Base-by-base conservation (phyloP, 192 early-diverging fungal species). In the Rhizophagus sp. region DNA sequence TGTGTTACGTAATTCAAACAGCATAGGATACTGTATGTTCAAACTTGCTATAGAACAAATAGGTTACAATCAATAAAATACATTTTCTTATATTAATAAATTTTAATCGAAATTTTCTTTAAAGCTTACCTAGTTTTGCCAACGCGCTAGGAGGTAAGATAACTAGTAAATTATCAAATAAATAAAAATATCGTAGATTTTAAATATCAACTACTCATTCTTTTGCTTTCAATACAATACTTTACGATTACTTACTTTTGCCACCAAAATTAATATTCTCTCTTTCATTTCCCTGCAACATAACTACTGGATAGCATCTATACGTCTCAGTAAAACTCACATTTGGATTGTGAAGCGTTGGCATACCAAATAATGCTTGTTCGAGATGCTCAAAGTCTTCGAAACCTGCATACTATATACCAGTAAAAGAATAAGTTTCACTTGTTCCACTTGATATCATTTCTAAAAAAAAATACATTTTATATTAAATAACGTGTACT, bases 11-110 rank as follows among this genome's bases (percentile, higher is more conserved):
- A 99, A 87, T 76, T 92, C 88, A 83, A 99, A 98, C 25, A 97
- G 85, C 93, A 98, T 93, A 30, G 98, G 98, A 82, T 96, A 97
- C 19, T 91, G 90, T 75, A 98, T 95, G 73, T 97, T 91, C 47
- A 97, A 89, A 15, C 89, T 88, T 8, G 95, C 93, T 87, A 88
- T 24, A 62, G 6, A n/a, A 67, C 27, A 80, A 70, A 63, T 39
- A 4, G 39, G 25, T 63, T 17, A 47, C 41, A 44, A 49, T 24
- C 24, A 15, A 22, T 11, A 25, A 71, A 22, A 19, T 25, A 30
- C 0, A 24, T 73, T 50, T 10, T 61, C 24, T 41, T 8, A 61
- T 57, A 11, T 2, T 17, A 61, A 24, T 62, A 11, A 64, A 34
- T 41, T 41, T 63, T 9, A 2, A 47, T 15, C 3, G 17, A 30